Base-by-base conservation (phyloP, 2,329 filamentous ascomycete genomes). In the Didymella keratinophila region DNA sequence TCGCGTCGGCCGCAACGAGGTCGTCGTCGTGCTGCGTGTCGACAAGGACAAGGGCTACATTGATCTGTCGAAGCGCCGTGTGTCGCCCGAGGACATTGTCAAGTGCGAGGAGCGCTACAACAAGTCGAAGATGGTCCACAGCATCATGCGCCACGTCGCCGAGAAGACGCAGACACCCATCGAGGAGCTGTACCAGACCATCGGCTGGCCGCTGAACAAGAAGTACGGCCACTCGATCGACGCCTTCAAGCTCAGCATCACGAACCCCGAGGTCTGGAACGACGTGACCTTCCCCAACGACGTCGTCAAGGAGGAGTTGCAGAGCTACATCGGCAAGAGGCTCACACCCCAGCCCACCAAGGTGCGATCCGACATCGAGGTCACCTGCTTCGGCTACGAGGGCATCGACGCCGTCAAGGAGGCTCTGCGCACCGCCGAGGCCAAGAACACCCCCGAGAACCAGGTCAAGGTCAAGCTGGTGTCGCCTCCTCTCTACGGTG, bases 1-100 rank as follows among this genome's bases (percentile, higher is more conserved):
- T 73, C 89, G 95, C 68, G 95, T 99, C 63, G 96, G 96, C 58
- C 90, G 96, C 71, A 99, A 99, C 76, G 95, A 99, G 80, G 95
- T 99, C 55, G 95, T 99, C 52, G 96, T 99, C 45, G 95, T 99
- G 67, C 90, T 99, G 68, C 89, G 95, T 85, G 95, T 99, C 66
- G 95, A 99, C 84, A 98, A 98, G 84, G 95, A 99, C 84, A 99
- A 99, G 84, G 92, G 91, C 86, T 99, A 99, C 78, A 99, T 99
- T 74, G 95, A 99, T 89, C 83, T 99, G 77, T 97, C 93, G 63
- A 99, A 99, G 85, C 93, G 95, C 76, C 90, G 95, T 83, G 95
- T 99, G 60, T 97, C 93, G 42, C 91, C 95, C 43, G 95, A 99
- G 79, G 95, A 99, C 82, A 95, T 98, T 65, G 85, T 97, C 71